These are phyloP conservation scores for Furcasterigmium furcatum DNA, from an alignment of 2,329 filamentous ascomycete genomes.

Conservation along the genomic window DNA sequence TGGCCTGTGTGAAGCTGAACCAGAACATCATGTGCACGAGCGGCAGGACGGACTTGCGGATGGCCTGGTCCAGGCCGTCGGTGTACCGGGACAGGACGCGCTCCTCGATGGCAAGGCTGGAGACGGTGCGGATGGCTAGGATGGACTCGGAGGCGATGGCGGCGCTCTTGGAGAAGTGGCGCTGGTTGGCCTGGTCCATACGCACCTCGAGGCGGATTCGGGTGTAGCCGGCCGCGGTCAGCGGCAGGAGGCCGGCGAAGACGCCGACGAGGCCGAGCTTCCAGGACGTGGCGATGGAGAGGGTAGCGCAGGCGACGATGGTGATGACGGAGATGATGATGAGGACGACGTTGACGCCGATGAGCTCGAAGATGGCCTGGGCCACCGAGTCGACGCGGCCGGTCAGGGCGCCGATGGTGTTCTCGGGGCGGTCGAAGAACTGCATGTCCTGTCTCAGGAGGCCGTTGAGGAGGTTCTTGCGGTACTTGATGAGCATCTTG, in stretches of 20 bases:
- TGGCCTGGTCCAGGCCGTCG: slow-evolving; percentile 30
- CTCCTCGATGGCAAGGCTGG: slow-evolving; percentile 43
- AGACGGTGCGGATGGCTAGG: slow-evolving; percentile 45
- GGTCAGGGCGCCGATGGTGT: slow-evolving; percentile 35
- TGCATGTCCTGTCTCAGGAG: slow-evolving; percentile 48
- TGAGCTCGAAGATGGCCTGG: slow-evolving; percentile 45
- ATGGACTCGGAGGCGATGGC: slow-evolving; percentile 47
- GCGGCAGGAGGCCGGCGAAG: slow-evolving; percentile 40
- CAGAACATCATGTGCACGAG: slow-evolving; percentile 15
- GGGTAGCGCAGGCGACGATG: slow-evolving; percentile 38
- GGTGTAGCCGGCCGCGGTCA: slow-evolving; percentile 41
- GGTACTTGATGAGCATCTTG: neutral
- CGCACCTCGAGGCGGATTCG: slow-evolving; percentile 45
- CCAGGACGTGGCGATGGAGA: slow-evolving; percentile 45
- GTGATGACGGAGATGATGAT: slow-evolving; percentile 43
- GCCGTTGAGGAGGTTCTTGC: neutral
- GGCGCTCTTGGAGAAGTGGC: slow-evolving; percentile 43
- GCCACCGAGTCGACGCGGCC: slow-evolving; percentile 33
- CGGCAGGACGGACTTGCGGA: slow-evolving; percentile 8
- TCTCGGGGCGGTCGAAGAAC: slow-evolving; percentile 35
- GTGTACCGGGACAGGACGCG: slow-evolving; percentile 10
- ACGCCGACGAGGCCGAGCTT: slow-evolving; percentile 46
- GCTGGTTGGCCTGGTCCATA: slow-evolving; percentile 39
- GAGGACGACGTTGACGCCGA: slow-evolving; percentile 44
- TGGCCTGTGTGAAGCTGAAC: slow-evolving; percentile 28